phyloP scores from a whole-genome alignment of 441 rosid species.

The Pelargonium citronellum region DNA sequence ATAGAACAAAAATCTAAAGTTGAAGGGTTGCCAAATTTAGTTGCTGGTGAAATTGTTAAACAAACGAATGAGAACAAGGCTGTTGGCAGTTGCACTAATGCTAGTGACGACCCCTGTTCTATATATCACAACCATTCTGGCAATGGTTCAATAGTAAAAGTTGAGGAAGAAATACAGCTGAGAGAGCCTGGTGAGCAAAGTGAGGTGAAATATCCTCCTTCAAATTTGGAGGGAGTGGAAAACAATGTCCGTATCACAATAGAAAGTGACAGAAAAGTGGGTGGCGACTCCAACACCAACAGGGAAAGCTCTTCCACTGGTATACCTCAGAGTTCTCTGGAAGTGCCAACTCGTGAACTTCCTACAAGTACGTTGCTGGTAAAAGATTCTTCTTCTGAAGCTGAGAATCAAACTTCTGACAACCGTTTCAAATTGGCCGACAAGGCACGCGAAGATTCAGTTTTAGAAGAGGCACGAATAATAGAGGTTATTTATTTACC shows the following conservation, averaged over 20 bases:
- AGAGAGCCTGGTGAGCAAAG: slow-evolving; percentile 35
- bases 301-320: slow-evolving; percentile 29
- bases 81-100: slow-evolving; percentile 24
- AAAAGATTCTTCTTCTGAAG: slow-evolving; percentile 31
- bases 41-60: slow-evolving; percentile 36
- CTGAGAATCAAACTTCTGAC: slow-evolving; percentile 42
- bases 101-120: slow-evolving; percentile 25
- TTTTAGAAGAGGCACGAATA: slow-evolving; percentile 82
- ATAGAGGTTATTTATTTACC: slow-evolving; percentile 58
- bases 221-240: slow-evolving; percentile 32
- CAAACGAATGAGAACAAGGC: slow-evolving; percentile 40
- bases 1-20: slow-evolving; percentile 34
- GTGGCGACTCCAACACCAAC: slow-evolving; percentile 29
- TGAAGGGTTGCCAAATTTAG: slow-evolving; percentile 36
- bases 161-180: slow-evolving; percentile 36
- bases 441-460: slow-evolving; percentile 68
- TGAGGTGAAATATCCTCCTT: slow-evolving; percentile 38
- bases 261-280: slow-evolving; percentile 34
- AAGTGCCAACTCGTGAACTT: slow-evolving; percentile 34
- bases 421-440: slow-evolving; percentile 35
- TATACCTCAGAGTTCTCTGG: slow-evolving; percentile 35
- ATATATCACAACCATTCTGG: slow-evolving; percentile 32
- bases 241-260: slow-evolving; percentile 33
- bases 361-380: slow-evolving; percentile 32
- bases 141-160: slow-evolving; percentile 34